A percentile compares a stretch with the other conserved stretches of the same genome.
phyloP scores from a whole-genome alignment of 208 protist species.

The Leishmania aethiopica region DNA sequence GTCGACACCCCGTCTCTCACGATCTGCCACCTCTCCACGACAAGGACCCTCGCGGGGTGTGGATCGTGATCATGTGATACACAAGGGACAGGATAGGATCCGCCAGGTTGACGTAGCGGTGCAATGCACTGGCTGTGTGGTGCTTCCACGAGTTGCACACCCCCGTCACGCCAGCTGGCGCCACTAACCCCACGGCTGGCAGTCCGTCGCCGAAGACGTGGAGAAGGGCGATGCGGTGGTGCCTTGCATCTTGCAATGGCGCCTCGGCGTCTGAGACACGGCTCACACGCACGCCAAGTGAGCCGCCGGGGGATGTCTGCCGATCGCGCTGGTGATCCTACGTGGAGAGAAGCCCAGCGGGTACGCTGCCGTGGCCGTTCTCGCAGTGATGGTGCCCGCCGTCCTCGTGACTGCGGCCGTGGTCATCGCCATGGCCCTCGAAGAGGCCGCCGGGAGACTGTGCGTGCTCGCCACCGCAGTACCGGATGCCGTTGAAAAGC shows the following conservation, averaged over 20 bases:
- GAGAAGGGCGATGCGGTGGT: constrained; percentile 20
- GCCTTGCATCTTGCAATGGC: constrained; percentile 18
- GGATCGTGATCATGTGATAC: constrained; percentile 23
- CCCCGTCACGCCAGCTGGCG: constrained; percentile 16
- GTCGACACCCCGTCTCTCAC: constrained; percentile 26
- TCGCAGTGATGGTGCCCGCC: constrained; percentile 5
- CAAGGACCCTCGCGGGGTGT: constrained; percentile 23
- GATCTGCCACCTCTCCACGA: constrained; percentile 19
- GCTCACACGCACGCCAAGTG: constrained; percentile 17
- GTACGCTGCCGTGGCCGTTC: background rate
- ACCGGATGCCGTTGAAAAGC: constrained; percentile 25
- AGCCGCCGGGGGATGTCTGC: constrained; percentile 11
- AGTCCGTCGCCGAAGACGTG: constrained; percentile 30
- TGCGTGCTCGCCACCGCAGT: constrained; percentile 21
- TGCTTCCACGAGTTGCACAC: constrained; percentile 17
- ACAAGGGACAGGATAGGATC: constrained; percentile 16
- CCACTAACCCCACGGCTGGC: constrained; percentile 18
- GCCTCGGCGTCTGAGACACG: constrained; percentile 21
- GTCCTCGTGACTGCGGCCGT: background rate
- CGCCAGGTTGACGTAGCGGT: constrained; percentile 30
- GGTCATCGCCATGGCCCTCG: background rate
- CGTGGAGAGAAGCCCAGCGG: background rate
- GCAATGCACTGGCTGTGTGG: constrained; percentile 16
- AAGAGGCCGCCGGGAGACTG: constrained; percentile 21
- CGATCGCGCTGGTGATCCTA: constrained; percentile 6